Evolutionary conservation across 2,329 filamentous ascomycete species (phyloP), one percentile per base, ranked within the genome.

Genomic region (Lecanosticta acicola): DNA sequence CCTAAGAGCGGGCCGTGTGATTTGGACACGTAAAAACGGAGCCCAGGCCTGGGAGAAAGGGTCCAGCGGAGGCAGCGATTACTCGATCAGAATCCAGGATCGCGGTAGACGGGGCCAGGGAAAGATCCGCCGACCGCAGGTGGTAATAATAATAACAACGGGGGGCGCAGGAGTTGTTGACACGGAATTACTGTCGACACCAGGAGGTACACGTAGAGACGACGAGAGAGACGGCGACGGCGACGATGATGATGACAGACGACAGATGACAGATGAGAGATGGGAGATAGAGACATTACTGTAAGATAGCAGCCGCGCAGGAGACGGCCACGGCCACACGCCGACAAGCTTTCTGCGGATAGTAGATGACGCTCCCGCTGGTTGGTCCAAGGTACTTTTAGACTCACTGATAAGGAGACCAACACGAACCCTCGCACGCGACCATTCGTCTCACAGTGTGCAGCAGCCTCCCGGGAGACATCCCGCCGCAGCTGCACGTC

Each of bases 11-110:
- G 24, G 24, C 38, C 32, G 39, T 18, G 21, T n/a, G 18, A 19
- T 20, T 18, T 24, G 26, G 17, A 29, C 35, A 41, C 38, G 38
- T 42, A 41, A 32, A 42, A 24, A 20, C 19, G 39, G 21, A 29
- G 33, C 39, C 24, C 26, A 40, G 33, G 17, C 33, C n/a, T 17
- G 21, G 17, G 13, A 32, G n/a, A n/a, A 33, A 41, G 33, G 33
- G 39, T 38, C 44, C 44, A 38, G 21, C 8, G 17, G 26, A 21
- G 10, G 19, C 17, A 33, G 18, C n/a, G n/a, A 36, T 46, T 34
- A 29, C 16, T 41, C 39, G 39, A 42, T 41, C 32, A 29, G 16
- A 38, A 41, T n/a, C 44, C 33, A 33, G 44, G 44, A 38, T 38
- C 26, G 1, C 13, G 42, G 18, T 24, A 20, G 16, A 8, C 20